phyloP scores from a whole-genome alignment of 2,329 filamentous ascomycete species.

The Colletotrichum chlorophyti region DNA sequence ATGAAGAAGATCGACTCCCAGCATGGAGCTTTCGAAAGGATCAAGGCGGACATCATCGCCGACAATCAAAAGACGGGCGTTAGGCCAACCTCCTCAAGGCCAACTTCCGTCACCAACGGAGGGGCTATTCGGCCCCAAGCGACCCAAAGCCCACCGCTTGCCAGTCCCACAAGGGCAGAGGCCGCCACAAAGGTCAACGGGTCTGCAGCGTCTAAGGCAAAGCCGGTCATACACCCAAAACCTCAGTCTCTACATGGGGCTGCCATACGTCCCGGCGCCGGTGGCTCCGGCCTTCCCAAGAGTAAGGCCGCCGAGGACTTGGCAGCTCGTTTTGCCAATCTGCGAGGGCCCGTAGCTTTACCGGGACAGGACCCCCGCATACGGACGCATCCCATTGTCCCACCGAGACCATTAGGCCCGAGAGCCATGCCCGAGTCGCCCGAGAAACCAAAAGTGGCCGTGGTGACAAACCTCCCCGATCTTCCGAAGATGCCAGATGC shows the following conservation, averaged over 20 bases:
- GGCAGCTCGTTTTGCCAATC: conserved; percentile 61
- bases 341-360: conserved; percentile 51
- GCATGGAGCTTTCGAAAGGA: conserved; percentile 58
- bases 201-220: conserved; percentile 40
- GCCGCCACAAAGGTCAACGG: conserved; percentile 6
- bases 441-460: conserved; percentile 50
- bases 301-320: conserved; percentile 54
- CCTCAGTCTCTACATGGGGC: conserved; percentile 71
- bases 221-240: conserved; percentile 67
- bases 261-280: conserved; percentile 49
- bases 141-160: conserved; percentile 27
- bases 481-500: conserved; percentile 77
- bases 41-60: conserved; percentile 66
- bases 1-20: conserved; percentile 57
- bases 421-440: conserved; percentile 56
- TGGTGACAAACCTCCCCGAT: conserved; percentile 59
- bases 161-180: conserved; percentile 19
- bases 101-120: conserved; percentile 17
- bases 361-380: conserved; percentile 60
- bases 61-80: conserved; percentile 70
- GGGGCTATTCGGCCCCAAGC: conserved; percentile 13
- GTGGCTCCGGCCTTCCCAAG: conserved; percentile 33
- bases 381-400: conserved; percentile 53
- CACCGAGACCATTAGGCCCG: conserved; percentile 50
- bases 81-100: conserved; percentile 42